Conservation (phyloP, 2,329 filamentous ascomycete species). For the Lizonia empirigonia region DNA sequence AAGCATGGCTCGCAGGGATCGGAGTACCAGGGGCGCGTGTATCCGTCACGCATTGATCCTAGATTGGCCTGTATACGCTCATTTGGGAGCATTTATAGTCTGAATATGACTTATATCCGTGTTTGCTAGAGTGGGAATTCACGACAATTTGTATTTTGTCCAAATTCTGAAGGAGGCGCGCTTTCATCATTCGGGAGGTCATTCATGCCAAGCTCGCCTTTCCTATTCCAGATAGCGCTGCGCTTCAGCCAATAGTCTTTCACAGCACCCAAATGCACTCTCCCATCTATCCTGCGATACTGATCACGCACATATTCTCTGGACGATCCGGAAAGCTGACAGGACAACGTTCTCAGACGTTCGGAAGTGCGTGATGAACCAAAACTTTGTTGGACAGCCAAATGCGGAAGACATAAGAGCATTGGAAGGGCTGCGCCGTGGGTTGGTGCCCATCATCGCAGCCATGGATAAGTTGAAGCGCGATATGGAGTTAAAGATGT, state of each 20-base stretch:
- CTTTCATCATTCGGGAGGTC: background rate
- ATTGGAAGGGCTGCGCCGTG: slow-evolving; percentile 32
- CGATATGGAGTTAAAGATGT: slow-evolving; percentile 29
- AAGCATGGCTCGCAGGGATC: no score
- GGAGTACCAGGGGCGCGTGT: no score
- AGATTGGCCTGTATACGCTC: no score
- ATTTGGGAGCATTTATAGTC: no score
- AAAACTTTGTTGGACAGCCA: slow-evolving; percentile 32
- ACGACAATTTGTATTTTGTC: no score
- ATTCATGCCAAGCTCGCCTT: slow-evolving; percentile 11
- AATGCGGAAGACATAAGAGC: slow-evolving; percentile 30
- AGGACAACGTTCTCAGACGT: no score
- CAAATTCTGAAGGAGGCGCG: background rate
- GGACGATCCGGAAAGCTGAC: background rate
- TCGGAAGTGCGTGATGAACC: slow-evolving; percentile 27
- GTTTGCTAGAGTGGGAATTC: no score
- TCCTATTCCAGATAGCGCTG: background rate
- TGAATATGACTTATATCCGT: no score
- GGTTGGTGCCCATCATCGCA: slow-evolving; percentile 34
- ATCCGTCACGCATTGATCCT: no score
- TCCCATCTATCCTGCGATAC: slow-evolving; percentile 3
- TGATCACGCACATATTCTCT: no score
- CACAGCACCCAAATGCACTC: background rate
- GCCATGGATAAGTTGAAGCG: slow-evolving; percentile 29
- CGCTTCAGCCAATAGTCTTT: slow-evolving; percentile 13